phyloP scores from a whole-genome alignment of 129 eudicot species.

The Pseudognaphalium luteoalbum region DNA sequence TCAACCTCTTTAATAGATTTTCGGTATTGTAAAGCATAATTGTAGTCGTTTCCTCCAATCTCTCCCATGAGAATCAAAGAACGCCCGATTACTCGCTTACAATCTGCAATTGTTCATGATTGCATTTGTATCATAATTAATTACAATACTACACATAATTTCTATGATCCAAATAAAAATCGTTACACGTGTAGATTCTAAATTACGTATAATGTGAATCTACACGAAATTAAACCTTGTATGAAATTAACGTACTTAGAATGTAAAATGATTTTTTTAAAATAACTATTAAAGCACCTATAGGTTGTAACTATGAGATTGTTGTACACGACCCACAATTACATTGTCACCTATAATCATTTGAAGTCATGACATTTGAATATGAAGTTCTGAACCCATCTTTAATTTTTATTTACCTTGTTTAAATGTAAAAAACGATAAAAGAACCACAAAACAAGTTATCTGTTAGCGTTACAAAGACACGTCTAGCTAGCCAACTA shows the following conservation, averaged over 20 bases:
- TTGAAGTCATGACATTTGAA: not conserved
- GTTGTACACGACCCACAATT: no score
- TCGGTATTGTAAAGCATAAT: conserved; percentile 39
- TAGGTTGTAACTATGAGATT: no score
- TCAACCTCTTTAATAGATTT: conserved; percentile 25
- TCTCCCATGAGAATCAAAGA: conserved; percentile 64
- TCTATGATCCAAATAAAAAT: not conserved
- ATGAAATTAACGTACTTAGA: no score
- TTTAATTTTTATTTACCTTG: no score
- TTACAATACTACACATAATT: not conserved
- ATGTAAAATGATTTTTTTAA: no score
- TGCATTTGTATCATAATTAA: no score
- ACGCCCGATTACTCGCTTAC: conserved; percentile 32
- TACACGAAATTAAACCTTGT: not conserved
- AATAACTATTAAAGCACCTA: not conserved
- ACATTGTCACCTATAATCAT: not conserved
- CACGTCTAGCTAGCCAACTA: no score
- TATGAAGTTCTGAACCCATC: not conserved
- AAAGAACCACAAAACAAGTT: no score
- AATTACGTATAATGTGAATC: not conserved
- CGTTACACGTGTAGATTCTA: not conserved
- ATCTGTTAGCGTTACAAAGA: no score
- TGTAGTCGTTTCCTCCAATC: conserved; percentile 72
- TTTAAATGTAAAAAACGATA: no score
- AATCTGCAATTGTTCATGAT: conserved; percentile 25